Percentiles rank a stretch among this genome's conserved stretches.
Conservation (phyloP, 163 green algal genomes). For the Volvox carteri region DNA sequence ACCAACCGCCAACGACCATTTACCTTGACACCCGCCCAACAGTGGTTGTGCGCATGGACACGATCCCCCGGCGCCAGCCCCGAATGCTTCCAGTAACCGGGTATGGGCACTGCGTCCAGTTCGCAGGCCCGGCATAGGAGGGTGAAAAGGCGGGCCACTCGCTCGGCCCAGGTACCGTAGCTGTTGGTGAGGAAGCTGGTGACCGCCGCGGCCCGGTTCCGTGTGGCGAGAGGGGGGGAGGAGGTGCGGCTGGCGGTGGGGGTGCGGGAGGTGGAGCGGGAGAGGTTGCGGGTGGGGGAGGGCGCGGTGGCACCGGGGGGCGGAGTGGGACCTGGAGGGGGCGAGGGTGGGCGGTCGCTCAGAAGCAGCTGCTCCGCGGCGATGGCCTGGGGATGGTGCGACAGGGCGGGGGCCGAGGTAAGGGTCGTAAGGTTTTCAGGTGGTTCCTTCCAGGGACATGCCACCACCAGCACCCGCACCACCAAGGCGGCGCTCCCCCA, state of each 20-base stretch:
- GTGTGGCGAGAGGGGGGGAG: background rate
- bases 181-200: background rate
- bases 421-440: background rate
- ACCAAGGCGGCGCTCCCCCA: too few relatives aligned
- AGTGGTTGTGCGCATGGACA: slow-evolving; percentile 76
- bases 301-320: background rate
- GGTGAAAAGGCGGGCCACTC: slow-evolving; percentile 67
- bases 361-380: slow-evolving; percentile 22
- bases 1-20: slow-evolving; percentile 73
- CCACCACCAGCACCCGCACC: too few relatives aligned
- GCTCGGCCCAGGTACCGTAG: slow-evolving; percentile 70
- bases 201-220: background rate
- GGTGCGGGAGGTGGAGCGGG: background rate
- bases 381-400: background rate
- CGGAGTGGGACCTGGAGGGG: background rate
- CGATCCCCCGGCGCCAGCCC: slow-evolving; percentile 54
- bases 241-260: background rate
- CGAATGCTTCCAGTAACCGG: slow-evolving; percentile 71
- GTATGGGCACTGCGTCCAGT: slow-evolving; percentile 72
- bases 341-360: background rate
- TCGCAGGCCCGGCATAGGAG: slow-evolving; percentile 61
- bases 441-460: too few relatives aligned
- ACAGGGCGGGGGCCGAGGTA: background rate
- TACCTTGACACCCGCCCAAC: slow-evolving; percentile 75
- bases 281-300: background rate